A percentile compares a stretch with the other conserved stretches of the same genome.
phyloP scores from a whole-genome alignment of 2,329 filamentous ascomycete genomes.

The Hymenoscyphus fraxineus region DNA sequence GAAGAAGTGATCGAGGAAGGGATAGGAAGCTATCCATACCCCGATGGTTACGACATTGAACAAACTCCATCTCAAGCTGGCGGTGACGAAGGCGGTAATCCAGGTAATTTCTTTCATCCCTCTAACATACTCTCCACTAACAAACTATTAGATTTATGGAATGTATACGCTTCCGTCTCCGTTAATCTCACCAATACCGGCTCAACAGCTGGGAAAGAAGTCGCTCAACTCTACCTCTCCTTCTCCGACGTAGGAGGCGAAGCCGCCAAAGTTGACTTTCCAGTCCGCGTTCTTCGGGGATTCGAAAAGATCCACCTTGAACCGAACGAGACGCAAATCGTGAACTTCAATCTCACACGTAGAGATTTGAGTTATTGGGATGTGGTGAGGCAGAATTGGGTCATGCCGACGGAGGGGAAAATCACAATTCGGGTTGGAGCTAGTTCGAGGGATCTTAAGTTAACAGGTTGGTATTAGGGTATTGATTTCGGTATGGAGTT shows the following conservation, averaged over 20 bases:
- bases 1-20: conserved; percentile 38
- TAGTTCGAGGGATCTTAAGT: conserved; percentile 37
- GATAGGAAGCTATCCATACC: conserved; percentile 39
- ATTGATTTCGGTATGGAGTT: neutral
- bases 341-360: conserved; percentile 57
- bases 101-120: conserved; percentile 19
- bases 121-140: neutral
- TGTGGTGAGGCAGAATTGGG: conserved; percentile 63
- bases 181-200: conserved; percentile 60
- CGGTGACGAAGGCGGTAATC: conserved; percentile 58
- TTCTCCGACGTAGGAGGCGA: conserved; percentile 32
- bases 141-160: conserved; percentile 42
- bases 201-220: conserved; percentile 44
- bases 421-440: conserved; percentile 41
- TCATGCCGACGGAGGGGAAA: conserved; percentile 47
- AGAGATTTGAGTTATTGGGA: conserved; percentile 73
- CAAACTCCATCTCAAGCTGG: conserved; percentile 54
- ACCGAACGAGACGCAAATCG: conserved; percentile 46
- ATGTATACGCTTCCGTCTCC: conserved; percentile 50
- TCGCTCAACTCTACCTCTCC: conserved; percentile 55
- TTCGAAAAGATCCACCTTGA: conserved; percentile 66
- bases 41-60: conserved; percentile 44
- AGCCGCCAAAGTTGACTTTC: conserved; percentile 49
- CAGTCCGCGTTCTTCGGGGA: conserved; percentile 63
- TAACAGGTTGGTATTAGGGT: conserved; percentile 29